A percentile compares a stretch with the other conserved stretches of the same genome.
Evolutionary conservation across 768 basidiomycete genomes (phyloP).

Genomic region (Lactifluus echinatus): DNA sequence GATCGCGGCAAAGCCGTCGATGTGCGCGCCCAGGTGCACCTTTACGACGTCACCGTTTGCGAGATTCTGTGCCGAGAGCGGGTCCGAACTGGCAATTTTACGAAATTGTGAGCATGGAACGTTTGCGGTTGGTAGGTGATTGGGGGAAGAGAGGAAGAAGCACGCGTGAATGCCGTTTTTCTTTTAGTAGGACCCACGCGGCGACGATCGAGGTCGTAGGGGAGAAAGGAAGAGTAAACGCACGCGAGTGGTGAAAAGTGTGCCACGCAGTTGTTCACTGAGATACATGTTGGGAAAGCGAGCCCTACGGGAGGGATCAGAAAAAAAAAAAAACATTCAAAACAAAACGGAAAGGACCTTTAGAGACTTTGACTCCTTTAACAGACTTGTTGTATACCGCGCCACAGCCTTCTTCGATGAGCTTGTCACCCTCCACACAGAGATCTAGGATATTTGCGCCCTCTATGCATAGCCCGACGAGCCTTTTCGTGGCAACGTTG

Average conservation of each 20-base stretch:
- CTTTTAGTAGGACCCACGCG: no score
- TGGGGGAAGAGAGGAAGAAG: background rate
- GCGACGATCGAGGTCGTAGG: background rate
- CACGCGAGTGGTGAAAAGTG: constrained; percentile 95
- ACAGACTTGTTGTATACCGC: constrained; percentile 85
- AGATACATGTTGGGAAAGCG: constrained; percentile 90
- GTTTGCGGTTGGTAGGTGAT: background rate
- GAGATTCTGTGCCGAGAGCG: constrained; percentile 56
- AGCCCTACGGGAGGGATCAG: no score
- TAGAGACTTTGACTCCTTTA: constrained; percentile 80
- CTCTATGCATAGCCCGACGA: constrained; percentile 66
- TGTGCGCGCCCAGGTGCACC: constrained; percentile 92
- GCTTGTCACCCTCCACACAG: constrained; percentile 87
- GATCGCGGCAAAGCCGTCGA: constrained; percentile 94
- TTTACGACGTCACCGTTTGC: constrained; percentile 91
- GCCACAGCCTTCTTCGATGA: constrained; percentile 78
- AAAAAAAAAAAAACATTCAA: background rate
- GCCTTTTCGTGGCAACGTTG: constrained; percentile 73
- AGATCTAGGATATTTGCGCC: constrained; percentile 87
- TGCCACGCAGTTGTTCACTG: constrained; percentile 91
- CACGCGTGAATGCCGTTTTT: background rate
- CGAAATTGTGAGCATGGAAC: constrained; percentile 7
- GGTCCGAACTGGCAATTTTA: constrained; percentile 78
- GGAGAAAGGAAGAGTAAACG: constrained; percentile 27
- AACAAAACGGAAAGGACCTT: constrained; percentile 46